These are phyloP conservation scores for Cyanophora paradoxa DNA, from an alignment of 78 protist genomes.

Conservation along the genomic window DNA sequence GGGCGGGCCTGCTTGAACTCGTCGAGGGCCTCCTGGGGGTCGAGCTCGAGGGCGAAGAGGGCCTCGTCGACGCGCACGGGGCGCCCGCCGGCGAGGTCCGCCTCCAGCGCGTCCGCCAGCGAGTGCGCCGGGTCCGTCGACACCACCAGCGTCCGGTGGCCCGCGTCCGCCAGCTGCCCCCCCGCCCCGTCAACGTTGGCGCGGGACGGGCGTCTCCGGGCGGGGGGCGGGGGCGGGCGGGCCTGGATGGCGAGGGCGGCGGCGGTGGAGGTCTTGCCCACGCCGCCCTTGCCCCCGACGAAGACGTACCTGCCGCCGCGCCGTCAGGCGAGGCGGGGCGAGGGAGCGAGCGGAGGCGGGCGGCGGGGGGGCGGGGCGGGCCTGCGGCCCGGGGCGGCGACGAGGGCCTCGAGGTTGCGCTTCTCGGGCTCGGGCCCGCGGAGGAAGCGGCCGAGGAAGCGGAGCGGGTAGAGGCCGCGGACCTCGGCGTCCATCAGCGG, in stretches of 20 bases:
- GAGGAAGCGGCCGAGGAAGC: background rate
- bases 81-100: constrained; percentile 1
- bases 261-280: constrained; percentile 45
- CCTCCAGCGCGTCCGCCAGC: constrained; percentile 33
- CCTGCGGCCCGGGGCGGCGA: too few relatives aligned
- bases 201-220: too few relatives aligned
- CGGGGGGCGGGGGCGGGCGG: too few relatives aligned
- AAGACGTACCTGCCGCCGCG: constrained; percentile 15
- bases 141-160: constrained; percentile 22
- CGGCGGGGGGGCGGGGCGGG: too few relatives aligned
- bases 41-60: constrained; percentile 18
- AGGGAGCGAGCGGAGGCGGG: too few relatives aligned
- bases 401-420: too few relatives aligned
- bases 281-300: constrained; percentile 68
- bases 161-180: constrained; percentile 18
- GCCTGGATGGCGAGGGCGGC: constrained; percentile 32
- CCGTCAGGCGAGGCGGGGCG: too few relatives aligned
- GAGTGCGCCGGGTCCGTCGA: constrained; percentile 63
- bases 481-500: constrained; percentile 7
- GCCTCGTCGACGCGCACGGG: constrained; percentile 15
- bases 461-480: constrained; percentile 12
- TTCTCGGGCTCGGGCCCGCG: too few relatives aligned
- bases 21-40: constrained; percentile 1
- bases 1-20: background rate
- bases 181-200: too few relatives aligned